Conservation (phyloP, 768 basidiomycete genomes). For the Rhizopogon vinicolor region DNA sequence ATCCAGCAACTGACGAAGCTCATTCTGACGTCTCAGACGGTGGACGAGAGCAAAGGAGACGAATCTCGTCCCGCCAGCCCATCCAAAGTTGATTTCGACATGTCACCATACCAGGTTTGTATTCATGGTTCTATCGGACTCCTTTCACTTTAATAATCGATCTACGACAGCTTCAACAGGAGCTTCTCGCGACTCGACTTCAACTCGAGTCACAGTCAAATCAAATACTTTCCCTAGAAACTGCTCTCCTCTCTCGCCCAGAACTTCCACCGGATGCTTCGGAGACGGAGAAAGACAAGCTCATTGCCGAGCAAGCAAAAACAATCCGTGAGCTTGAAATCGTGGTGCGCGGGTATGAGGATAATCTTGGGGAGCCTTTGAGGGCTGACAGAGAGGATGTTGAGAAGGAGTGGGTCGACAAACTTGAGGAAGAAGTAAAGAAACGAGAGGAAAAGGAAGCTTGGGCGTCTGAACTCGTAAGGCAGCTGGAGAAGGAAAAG, state of each 20-base stretch:
- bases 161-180: slow-evolving; percentile 71
- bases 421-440: slow-evolving; percentile 53
- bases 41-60: slow-evolving; percentile 63
- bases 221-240: slow-evolving; percentile 82
- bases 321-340: slow-evolving; percentile 78
- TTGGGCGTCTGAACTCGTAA: slow-evolving; percentile 73
- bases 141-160: background rate
- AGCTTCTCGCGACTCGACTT: slow-evolving; percentile 71
- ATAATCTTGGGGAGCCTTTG: slow-evolving; percentile 66
- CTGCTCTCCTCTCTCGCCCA: slow-evolving; percentile 68
- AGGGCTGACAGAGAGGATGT: slow-evolving; percentile 66
- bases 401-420: slow-evolving; percentile 65
- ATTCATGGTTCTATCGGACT: background rate
- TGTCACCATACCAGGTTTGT: slow-evolving; percentile 77
- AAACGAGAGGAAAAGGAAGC: slow-evolving; percentile 64
- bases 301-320: slow-evolving; percentile 69
- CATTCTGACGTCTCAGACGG: slow-evolving; percentile 81
- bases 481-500: slow-evolving; percentile 76
- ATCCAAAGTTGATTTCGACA: slow-evolving; percentile 84
- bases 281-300: slow-evolving; percentile 67
- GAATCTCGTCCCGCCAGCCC: slow-evolving; percentile 81
- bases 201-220: slow-evolving; percentile 77
- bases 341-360: slow-evolving; percentile 65
- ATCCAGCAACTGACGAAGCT: slow-evolving; percentile 82
- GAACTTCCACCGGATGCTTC: slow-evolving; percentile 60